These are phyloP conservation scores for Theobroma cacao DNA, from an alignment of 345 rosid genomes.

Conservation along the genomic window DNA sequence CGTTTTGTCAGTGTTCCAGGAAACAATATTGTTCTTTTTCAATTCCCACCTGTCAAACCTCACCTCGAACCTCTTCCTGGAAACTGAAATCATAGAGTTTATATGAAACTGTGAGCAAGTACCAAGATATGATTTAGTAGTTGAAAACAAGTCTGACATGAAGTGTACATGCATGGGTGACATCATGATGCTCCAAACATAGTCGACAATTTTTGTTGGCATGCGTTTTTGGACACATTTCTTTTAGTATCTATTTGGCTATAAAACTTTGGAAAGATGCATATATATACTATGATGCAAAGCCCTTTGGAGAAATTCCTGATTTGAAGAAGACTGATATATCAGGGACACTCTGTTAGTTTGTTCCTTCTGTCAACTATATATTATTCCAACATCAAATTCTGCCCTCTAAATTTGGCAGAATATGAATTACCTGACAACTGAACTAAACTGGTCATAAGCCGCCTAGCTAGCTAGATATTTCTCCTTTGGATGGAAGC, in stretches of 20 bases:
- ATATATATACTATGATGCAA: neutral
- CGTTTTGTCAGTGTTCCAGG: neutral
- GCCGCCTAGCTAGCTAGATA: neutral
- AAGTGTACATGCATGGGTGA: neutral
- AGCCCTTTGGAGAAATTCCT: neutral
- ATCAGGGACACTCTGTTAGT: neutral
- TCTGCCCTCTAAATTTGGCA: neutral
- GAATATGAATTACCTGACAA: neutral
- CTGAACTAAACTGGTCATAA: neutral
- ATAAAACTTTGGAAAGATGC: neutral
- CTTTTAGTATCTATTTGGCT: neutral
- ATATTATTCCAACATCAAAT: neutral
- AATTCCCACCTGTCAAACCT: no score
- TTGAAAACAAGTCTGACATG: no score
- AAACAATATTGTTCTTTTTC: neutral
- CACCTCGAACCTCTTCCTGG: no score
- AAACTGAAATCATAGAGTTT: no score
- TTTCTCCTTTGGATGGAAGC: neutral
- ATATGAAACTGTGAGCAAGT: no score
- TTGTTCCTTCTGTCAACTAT: neutral
- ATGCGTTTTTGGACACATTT: neutral
- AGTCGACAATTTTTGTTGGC: neutral
- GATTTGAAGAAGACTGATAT: neutral
- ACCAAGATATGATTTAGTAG: no score
- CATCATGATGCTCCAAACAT: neutral